Conservation (phyloP, 495 filamentous ascomycete genomes). For the Lasiosphaeria ovina region DNA sequence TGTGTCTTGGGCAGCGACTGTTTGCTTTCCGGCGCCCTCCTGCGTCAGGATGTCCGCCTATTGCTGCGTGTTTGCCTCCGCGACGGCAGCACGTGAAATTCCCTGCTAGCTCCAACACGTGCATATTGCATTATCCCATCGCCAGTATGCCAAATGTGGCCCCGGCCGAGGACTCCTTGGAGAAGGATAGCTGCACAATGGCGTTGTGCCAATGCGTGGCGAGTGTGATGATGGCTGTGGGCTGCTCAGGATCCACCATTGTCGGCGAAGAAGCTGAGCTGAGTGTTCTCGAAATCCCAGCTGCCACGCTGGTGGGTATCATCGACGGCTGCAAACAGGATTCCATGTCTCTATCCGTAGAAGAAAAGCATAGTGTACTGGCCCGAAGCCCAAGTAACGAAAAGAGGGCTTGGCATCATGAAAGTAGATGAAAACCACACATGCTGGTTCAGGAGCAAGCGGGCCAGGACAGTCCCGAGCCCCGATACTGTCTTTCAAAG, state of each 20-base stretch:
- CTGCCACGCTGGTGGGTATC: conserved; percentile 6
- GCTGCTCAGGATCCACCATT: not conserved
- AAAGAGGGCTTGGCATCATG: conserved; percentile 4
- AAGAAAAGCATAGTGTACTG: not conserved
- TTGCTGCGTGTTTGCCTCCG: too few relatives aligned
- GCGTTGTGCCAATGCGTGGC: not conserved
- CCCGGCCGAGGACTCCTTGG: not conserved
- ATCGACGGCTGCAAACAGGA: conserved; percentile 14
- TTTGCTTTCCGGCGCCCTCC: too few relatives aligned
- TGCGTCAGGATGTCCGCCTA: too few relatives aligned
- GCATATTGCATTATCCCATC: too few relatives aligned
- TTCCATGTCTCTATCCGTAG: conserved; percentile 21
- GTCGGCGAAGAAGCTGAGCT: conserved; percentile 16
- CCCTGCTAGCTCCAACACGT: too few relatives aligned
- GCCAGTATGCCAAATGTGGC: too few relatives aligned
- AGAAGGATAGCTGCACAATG: not conserved
- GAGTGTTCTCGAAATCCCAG: conserved; percentile 26
- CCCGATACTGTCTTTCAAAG: not conserved
- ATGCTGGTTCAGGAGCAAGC: too few relatives aligned
- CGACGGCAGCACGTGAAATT: too few relatives aligned
- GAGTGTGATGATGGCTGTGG: conserved; percentile 3
- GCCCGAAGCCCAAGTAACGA: too few relatives aligned
- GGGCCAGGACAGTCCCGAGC: not conserved
- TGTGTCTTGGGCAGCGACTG: not conserved
- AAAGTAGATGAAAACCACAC: not conserved